A percentile compares a stretch with the other conserved stretches of the same genome.
phyloP scores from a whole-genome alignment of 257 asterid species.

The Schizonepeta tenuifolia region DNA sequence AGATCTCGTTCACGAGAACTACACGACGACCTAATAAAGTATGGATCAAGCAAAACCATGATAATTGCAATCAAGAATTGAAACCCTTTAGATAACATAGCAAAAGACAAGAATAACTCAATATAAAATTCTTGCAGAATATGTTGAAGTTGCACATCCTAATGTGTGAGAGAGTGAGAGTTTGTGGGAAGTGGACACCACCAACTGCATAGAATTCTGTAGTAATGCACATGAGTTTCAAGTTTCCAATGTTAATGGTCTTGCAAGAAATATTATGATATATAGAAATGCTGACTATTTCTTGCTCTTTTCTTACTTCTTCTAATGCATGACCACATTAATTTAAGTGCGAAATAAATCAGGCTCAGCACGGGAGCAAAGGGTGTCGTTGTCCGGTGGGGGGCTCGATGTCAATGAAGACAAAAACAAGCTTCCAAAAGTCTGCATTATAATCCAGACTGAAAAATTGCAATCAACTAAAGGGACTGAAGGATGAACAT shows the following conservation, averaged over 20 bases:
- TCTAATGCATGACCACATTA: slow-evolving; percentile 30
- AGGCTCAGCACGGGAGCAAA: slow-evolving; percentile 39
- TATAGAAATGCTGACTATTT: slow-evolving; percentile 30
- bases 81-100: not conserved
- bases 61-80: not conserved
- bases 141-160: slow-evolving; percentile 22
- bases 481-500: slow-evolving; percentile 4
- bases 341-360: slow-evolving; percentile 24
- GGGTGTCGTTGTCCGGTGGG: slow-evolving; percentile 46
- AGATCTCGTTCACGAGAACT: no score
- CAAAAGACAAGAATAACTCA: slow-evolving; percentile 1
- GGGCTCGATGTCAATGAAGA: slow-evolving; percentile 67
- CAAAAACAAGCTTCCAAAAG: slow-evolving; percentile 42
- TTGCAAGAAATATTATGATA: slow-evolving; percentile 37
- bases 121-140: not conserved
- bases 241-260: slow-evolving; percentile 38
- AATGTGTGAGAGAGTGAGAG: slow-evolving; percentile 23
- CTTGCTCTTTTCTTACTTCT: slow-evolving; percentile 35
- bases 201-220: slow-evolving; percentile 37
- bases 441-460: slow-evolving; percentile 35
- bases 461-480: not conserved
- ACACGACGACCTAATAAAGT: not conserved
- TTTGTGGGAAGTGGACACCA: slow-evolving; percentile 11
- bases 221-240: slow-evolving; percentile 50
- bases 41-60: slow-evolving; percentile 14